phyloP scores from a whole-genome alignment of 2,329 filamentous ascomycete genomes.

The Calonectria montana region DNA sequence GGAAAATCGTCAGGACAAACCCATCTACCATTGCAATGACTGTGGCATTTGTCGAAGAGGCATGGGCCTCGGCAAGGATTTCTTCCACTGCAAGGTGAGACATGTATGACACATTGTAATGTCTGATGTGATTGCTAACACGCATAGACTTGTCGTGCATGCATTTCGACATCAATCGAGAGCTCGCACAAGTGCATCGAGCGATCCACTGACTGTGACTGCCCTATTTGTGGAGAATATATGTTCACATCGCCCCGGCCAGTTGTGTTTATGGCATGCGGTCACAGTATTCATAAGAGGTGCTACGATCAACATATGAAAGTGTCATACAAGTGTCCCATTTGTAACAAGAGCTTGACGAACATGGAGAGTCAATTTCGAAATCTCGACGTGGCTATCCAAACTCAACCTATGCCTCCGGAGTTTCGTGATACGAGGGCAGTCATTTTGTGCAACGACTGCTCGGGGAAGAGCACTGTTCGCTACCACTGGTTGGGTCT shows the following conservation, averaged over 20 bases:
- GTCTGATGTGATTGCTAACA: conserved; percentile 29
- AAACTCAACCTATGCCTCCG: conserved; percentile 89
- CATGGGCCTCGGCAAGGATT: conserved; percentile 93
- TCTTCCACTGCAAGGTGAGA: conserved; percentile 94
- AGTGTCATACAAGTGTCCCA: conserved; percentile 93
- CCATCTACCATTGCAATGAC: conserved; percentile 95
- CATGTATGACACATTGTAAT: background rate
- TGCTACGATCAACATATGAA: conserved; percentile 92
- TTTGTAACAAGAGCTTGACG: conserved; percentile 95
- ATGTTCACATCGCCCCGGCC: conserved; percentile 92
- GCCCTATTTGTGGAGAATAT: conserved; percentile 96
- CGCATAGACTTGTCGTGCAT: conserved; percentile 85
- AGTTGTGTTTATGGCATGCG: conserved; percentile 94
- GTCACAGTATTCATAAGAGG: conserved; percentile 92
- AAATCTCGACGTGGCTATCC: conserved; percentile 88
- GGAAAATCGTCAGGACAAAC: conserved; percentile 92
- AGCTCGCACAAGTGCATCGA: conserved; percentile 94
- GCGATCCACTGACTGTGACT: conserved; percentile 92
- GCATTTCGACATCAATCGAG: conserved; percentile 89
- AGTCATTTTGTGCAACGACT: conserved; percentile 94
- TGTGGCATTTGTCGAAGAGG: conserved; percentile 96
- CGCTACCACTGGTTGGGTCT: conserved; percentile 95
- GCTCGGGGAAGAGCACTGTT: conserved; percentile 86
- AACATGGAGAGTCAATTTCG: conserved; percentile 98
- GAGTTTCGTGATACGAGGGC: conserved; percentile 85